phyloP scores from a whole-genome alignment of 1,284 basidiomycete species.

The Tilletiaria anomala region DNA sequence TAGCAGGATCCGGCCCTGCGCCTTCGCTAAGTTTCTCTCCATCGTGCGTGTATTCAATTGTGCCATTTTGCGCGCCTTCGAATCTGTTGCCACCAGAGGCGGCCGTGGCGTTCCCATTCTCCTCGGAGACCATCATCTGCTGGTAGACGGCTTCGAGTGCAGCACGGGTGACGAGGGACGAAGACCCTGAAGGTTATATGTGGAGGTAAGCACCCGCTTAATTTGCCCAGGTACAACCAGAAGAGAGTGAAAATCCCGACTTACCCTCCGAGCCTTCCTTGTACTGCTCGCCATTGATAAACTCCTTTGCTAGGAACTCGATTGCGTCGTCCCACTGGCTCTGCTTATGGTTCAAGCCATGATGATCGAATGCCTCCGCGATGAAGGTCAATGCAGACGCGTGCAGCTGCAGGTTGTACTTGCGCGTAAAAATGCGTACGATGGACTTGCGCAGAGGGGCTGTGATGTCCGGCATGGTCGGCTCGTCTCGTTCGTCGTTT shows the following conservation, averaged over 20 bases:
- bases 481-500: too few relatives aligned
- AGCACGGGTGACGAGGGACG: constrained; percentile 23
- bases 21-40: constrained; percentile 52
- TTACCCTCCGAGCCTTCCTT: too few relatives aligned
- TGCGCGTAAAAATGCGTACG: constrained; percentile 29
- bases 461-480: too few relatives aligned
- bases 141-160: constrained; percentile 28
- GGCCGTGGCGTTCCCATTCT: too few relatives aligned
- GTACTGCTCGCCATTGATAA: constrained; percentile 14
- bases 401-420: constrained; percentile 33
- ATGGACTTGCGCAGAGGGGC: constrained; percentile 26
- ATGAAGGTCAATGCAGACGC: constrained; percentile 33
- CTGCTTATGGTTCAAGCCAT: constrained; percentile 21
- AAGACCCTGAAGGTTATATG: not conserved
- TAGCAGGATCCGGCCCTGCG: constrained; percentile 76
- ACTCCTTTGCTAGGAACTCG: constrained; percentile 30
- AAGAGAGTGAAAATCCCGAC: too few relatives aligned
- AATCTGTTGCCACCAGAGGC: constrained; percentile 24
- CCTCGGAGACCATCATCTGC: too few relatives aligned
- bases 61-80: constrained; percentile 9
- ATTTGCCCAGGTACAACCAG: too few relatives aligned
- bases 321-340: constrained; percentile 28
- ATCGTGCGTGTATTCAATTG: constrained; percentile 11
- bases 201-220: too few relatives aligned
- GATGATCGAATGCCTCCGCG: constrained; percentile 21